Evolutionary conservation across 1,284 basidiomycete species (phyloP), one percentile per base, ranked within the genome.

Genomic region (Golubevia pallescens): DNA sequence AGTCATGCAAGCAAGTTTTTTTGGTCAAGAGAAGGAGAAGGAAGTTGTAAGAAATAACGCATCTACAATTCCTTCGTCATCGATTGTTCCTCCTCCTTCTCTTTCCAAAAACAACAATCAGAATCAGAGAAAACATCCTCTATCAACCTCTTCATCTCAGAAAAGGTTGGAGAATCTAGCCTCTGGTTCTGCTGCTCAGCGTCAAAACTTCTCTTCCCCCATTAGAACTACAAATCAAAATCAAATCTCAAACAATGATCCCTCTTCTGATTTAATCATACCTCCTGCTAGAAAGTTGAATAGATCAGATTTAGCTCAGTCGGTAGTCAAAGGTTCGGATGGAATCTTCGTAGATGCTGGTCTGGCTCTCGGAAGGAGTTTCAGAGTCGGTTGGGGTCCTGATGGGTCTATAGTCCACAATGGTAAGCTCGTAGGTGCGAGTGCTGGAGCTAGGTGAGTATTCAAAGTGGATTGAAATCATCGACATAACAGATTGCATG

Each of bases 1-100:
- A 65, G 79, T 84, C 60, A 84, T 84, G 82, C 82, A 81, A 64
- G 82, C 82, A 65, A 80, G 77, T 71, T 83, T 84, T 74, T 84
- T 84, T 80, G 82, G 82, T 61, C 73, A 74, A 55, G 56, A 34
- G 60, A 61, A 19, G n/a, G 34, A 38, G 10, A 38, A 38, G 34
- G 34, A 38, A 38, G 34, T 38, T 38, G 34, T 38, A 38, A 38
- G 34, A 38, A 38, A 38, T 38, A 38, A 38, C 34, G 34, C 34
- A 38, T 38, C 34, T 38, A 38, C 34, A 5, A 5, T 10, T 10
- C n/a, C n/a, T n/a, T n/a, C n/a, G n/a, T n/a, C n/a, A n/a, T n/a
- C n/a, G n/a, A n/a, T n/a, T n/a, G 10, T 10, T 38, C 34, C 34
- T 38, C 34, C 34, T 38, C 34, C 34, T 38, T 38, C 34, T 38